Evolutionary conservation across 345 rosid species (phyloP).

Genomic region (Brassica rapa): DNA sequence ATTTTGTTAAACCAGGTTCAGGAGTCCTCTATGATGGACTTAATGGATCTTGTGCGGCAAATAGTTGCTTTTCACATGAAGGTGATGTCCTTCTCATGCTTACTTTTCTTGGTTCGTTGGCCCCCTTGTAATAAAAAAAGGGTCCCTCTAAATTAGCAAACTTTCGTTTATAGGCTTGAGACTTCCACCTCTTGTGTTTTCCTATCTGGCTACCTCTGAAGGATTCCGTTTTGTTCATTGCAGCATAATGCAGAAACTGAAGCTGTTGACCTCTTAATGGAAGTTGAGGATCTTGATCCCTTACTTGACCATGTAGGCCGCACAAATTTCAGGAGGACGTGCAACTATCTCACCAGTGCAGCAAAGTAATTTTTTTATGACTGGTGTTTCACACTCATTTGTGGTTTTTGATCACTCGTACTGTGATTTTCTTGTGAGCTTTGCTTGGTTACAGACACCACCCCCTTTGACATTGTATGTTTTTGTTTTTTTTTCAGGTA

Average conservation of each 20-base stretch:
- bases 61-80: constrained; percentile 95
- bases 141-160: background rate
- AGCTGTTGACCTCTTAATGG: constrained; percentile 97
- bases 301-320: constrained; percentile 77
- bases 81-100: constrained; percentile 43
- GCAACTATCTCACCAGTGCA: constrained; percentile 85
- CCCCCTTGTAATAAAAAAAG: background rate
- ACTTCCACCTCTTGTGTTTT: background rate
- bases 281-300: constrained; percentile 95
- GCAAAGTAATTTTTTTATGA: constrained; percentile 53
- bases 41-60: constrained; percentile 83
- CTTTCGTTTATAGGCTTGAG: background rate
- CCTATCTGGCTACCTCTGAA: constrained; percentile 9
- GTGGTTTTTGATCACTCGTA: background rate
- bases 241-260: constrained; percentile 99
- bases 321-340: constrained; percentile 89
- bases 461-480: background rate
- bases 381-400: constrained; percentile 1
- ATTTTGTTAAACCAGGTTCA: constrained; percentile 51
- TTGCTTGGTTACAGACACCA: background rate
- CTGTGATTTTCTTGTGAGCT: background rate
- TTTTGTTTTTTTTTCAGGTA: constrained; percentile 54
- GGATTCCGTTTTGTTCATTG: constrained; percentile 14
- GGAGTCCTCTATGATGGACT: constrained; percentile 60
- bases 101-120: background rate